A percentile compares a stretch with the other conserved stretches of the same genome.
Conservation (phyloP, 2,329 filamentous ascomycete genomes). For the Fusarium miscanthi region DNA sequence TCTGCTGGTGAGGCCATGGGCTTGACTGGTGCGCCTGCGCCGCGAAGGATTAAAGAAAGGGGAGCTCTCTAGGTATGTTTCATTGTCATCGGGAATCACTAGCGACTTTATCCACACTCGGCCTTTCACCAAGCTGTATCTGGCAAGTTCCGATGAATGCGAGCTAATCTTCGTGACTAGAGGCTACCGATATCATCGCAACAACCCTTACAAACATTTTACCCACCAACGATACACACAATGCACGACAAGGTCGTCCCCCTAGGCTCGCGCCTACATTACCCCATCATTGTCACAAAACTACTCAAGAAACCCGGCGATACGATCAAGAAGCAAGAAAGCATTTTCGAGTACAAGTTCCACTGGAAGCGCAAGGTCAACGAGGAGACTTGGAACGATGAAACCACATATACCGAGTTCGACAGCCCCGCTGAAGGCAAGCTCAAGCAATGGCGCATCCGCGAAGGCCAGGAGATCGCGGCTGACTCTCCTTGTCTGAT, state of each 20-base stretch:
- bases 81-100: background rate
- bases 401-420: conserved; percentile 80
- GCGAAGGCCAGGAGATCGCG: conserved; percentile 71
- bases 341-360: conserved; percentile 89
- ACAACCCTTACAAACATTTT: conserved; percentile 6
- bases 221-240: conserved; percentile 15
- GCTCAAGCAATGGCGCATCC: conserved; percentile 80
- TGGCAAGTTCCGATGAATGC: background rate
- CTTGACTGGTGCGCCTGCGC: conserved; percentile 46
- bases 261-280: conserved; percentile 76
- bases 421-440: conserved; percentile 86
- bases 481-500: conserved; percentile 72
- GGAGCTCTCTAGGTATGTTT: conserved; percentile 45
- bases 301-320: conserved; percentile 83
- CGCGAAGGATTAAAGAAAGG: conserved; percentile 48
- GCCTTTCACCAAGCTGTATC: background rate
- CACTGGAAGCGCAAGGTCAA: conserved; percentile 81
- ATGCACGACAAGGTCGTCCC: conserved; percentile 59
- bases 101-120: conserved; percentile 9
- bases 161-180: conserved; percentile 23
- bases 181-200: conserved; percentile 16
- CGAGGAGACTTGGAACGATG: conserved; percentile 69
- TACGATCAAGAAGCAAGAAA: conserved; percentile 77
- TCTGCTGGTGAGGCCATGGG: conserved; percentile 50
- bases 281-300: conserved; percentile 92